A percentile compares a stretch with the other conserved stretches of the same genome.
Conservation (phyloP, 2,329 filamentous ascomycete species). For the Talaromyces sp. region DNA sequence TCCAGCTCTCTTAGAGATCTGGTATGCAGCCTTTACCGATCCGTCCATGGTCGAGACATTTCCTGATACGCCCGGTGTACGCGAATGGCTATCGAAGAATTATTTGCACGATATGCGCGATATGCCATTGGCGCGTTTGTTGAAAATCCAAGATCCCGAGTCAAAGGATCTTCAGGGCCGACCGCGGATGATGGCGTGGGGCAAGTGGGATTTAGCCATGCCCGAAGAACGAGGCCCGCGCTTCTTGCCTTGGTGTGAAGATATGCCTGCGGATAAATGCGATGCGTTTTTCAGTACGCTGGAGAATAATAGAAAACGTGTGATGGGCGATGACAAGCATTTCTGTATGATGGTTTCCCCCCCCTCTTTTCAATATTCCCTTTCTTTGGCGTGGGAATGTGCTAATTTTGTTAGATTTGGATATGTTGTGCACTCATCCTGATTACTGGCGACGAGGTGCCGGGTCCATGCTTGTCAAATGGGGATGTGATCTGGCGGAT, state of each 20-base stretch:
- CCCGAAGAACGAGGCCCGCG: conserved; percentile 28
- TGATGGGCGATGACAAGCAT: conserved; percentile 26
- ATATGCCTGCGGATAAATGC: conserved; percentile 19
- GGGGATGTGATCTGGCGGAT: conserved; percentile 41
- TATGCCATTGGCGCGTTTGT: conserved; percentile 12
- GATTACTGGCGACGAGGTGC: conserved; percentile 44
- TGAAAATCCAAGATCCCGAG: conserved; percentile 30
- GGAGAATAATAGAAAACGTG: conserved; percentile 22
- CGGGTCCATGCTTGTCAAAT: conserved; percentile 40
- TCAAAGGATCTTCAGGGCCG: conserved; percentile 8
- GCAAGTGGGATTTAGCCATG: conserved; percentile 33
- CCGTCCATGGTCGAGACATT: conserved; percentile 23
- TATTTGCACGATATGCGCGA: neutral
- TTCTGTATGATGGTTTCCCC: neutral
- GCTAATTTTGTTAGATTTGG: conserved; percentile 32
- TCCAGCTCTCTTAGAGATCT: conserved; percentile 26
- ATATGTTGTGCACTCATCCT: conserved; percentile 45
- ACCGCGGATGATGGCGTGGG: conserved; percentile 29
- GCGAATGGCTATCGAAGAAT: neutral
- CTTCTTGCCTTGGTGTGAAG: conserved; percentile 31
- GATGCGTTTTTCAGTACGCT: conserved; percentile 22
- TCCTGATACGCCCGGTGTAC: conserved; percentile 29
- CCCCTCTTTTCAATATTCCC: too few species aligned
- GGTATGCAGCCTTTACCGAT: conserved; percentile 29
- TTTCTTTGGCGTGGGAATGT: neutral